These are phyloP conservation scores for Dendrobium officinale DNA, from an alignment of 106 monocot species.

Conservation along the genomic window DNA sequence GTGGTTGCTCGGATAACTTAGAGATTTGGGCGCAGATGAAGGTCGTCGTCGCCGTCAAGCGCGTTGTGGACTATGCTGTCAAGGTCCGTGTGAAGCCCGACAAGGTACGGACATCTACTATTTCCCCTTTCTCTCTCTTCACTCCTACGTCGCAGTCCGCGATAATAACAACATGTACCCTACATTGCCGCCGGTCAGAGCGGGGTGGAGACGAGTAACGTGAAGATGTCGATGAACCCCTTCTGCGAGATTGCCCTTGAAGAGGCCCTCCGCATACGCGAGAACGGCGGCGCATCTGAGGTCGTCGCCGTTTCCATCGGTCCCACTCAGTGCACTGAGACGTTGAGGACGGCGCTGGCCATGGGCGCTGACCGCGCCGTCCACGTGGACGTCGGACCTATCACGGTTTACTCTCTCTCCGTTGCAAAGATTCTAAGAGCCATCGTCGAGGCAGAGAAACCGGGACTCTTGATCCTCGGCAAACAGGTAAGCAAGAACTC, in stretches of 20 bases:
- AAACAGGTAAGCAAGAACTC: constrained; percentile 55
- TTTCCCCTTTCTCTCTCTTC: background rate
- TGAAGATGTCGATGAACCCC: constrained; percentile 99
- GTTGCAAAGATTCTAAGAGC: constrained; percentile 75
- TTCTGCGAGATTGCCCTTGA: constrained; percentile 99
- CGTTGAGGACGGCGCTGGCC: constrained; percentile 89
- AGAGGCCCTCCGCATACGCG: constrained; percentile 79
- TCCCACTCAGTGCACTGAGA: constrained; percentile 68
- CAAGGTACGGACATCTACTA: no score
- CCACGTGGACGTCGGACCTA: constrained; percentile 44
- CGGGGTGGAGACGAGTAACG: constrained; percentile 88
- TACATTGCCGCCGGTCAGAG: constrained; percentile 20
- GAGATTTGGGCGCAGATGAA: constrained; percentile 50
- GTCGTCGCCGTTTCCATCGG: constrained; percentile 90
- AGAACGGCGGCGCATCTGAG: constrained; percentile 71
- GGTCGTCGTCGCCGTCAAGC: constrained; percentile 97
- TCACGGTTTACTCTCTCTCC: constrained; percentile 49
- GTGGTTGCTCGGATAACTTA: background rate
- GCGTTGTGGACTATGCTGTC: constrained; percentile 97
- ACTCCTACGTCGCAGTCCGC: background rate
- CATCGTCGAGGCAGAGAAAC: constrained; percentile 57
- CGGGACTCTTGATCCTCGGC: constrained; percentile 82
- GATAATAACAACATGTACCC: background rate
- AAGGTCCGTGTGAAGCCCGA: constrained; percentile 73
- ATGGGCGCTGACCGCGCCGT: constrained; percentile 98